A percentile compares a stretch with the other conserved stretches of the same genome.
phyloP scores from a whole-genome alignment of 2,329 filamentous ascomycete species.

The Rugonectria rugulosa region DNA sequence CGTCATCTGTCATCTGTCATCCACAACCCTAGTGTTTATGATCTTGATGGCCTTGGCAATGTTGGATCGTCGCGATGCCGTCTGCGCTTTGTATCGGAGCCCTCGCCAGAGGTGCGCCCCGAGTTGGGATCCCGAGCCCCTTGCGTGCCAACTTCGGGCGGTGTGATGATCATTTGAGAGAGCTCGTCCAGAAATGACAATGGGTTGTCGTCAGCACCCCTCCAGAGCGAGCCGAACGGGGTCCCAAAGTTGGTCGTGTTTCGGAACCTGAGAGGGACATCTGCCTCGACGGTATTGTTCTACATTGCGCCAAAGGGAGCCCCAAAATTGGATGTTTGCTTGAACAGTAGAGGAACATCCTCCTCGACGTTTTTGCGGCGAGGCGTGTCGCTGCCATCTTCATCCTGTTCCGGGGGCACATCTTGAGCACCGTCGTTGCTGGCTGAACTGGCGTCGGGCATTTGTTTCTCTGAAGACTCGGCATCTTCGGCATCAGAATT shows the following conservation, averaged over 20 bases:
- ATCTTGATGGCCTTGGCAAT: not conserved
- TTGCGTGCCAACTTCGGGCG: slow-evolving; percentile 4
- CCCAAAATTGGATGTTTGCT: slow-evolving; percentile 56
- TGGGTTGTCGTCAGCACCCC: no score
- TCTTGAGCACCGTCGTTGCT: slow-evolving; percentile 36
- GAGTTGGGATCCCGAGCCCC: slow-evolving; percentile 10
- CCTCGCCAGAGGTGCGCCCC: slow-evolving; percentile 4
- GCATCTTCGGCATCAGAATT: slow-evolving; percentile 25
- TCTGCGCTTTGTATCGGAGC: not conserved
- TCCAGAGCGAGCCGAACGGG: no score
- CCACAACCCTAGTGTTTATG: no score
- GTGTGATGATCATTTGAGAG: no score
- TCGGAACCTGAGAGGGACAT: no score
- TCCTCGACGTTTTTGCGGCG: slow-evolving; percentile 42
- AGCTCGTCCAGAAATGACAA: no score
- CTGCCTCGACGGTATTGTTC: slow-evolving; percentile 15
- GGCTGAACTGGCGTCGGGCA: slow-evolving; percentile 19
- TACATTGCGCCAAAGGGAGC: slow-evolving; percentile 52
- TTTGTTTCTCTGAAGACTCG: slow-evolving; percentile 16
- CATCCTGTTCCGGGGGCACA: slow-evolving; percentile 31
- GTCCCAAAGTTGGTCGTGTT: no score
- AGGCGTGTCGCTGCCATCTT: slow-evolving; percentile 34
- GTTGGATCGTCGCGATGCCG: not conserved
- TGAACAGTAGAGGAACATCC: slow-evolving; percentile 57
- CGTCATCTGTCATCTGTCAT: no score